Base-by-base conservation (phyloP, 352 stramenopile genomes). In the Pilasporangium apinafurcum region DNA sequence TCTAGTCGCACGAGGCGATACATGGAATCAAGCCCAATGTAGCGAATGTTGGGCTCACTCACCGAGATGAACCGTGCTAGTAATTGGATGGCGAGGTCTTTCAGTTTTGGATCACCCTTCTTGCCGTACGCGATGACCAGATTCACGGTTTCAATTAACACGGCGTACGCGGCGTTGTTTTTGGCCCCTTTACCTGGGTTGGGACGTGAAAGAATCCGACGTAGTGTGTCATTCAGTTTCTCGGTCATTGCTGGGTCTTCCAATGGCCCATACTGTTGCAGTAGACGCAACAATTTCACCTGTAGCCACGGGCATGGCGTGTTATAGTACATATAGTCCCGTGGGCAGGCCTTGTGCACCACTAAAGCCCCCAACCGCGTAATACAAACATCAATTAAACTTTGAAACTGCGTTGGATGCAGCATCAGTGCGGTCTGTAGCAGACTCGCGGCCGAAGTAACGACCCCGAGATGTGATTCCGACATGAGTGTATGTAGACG, bases 141-240 rank as follows among this genome's bases (percentile, higher is more conserved):
- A 68, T 98, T 98, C 20, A 99, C 87, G 8, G 95, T 94, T 70
- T 99, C 96, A 44, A 99, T 98, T 21, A 99, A 62, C 41, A 99
- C 86, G 5, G 94, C 81, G 62, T 99, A 96, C 39, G 97, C 86
- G 8, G 94, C 95, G 65, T 98, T 99, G 51, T 95, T 97, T 68
- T 98, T 98, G 65, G 73, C 68, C 14, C 64, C 76, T 44, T 84
- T 86, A 21, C 67, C 68, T 48, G 53, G 95, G 46, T 57, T 96
- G 59, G 46, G 92, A 25, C 94, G 82, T 7, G 82, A 91, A 14
- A 99, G 55, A 43, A 99, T 96, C 18, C 88, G 92, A 0, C 75
- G 80, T 39, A 99, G 72, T 31, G 93, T 84, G 35, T 97, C 90
- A 28, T 86, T 86, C 8, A 99, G 72, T 61, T 75, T 71, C 8